These are phyloP conservation scores for Fusarium neocosmosporiellum DNA, from an alignment of 2,329 filamentous ascomycete species.

Conservation along the genomic window DNA sequence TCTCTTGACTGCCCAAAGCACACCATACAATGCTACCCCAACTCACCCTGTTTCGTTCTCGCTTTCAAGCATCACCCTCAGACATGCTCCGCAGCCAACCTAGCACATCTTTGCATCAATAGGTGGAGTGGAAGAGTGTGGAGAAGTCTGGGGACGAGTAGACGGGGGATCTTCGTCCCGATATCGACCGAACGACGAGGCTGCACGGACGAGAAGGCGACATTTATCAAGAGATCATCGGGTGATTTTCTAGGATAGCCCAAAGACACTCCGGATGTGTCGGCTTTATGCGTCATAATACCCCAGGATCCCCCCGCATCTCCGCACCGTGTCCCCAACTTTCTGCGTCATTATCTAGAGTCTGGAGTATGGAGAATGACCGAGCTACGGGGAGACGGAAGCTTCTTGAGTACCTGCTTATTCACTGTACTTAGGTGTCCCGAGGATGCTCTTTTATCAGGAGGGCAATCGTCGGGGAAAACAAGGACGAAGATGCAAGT, in stretches of 20 bases:
- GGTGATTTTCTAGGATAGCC: neutral
- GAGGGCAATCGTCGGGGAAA: no score
- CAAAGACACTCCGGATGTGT: neutral
- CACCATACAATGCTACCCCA: no score
- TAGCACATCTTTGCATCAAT: neutral
- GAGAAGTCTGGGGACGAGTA: neutral
- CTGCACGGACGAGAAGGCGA: neutral
- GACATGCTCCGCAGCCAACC: neutral
- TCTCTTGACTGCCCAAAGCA: no score
- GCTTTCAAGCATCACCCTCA: neutral
- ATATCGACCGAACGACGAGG: neutral
- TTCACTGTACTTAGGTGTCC: no score
- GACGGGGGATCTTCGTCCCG: neutral
- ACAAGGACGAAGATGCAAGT: no score
- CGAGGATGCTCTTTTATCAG: no score
- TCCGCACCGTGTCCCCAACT: neutral
- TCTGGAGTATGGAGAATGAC: neutral
- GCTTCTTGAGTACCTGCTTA: no score
- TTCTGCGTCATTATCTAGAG: constrained; percentile 7
- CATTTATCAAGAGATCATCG: neutral
- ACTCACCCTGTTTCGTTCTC: no score
- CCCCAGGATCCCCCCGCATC: constrained; percentile 13
- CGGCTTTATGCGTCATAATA: neutral
- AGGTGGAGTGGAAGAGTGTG: neutral
- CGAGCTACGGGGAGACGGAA: neutral